phyloP scores from a whole-genome alignment of 176 grass and related monocot genomes.

The Pontederia crassipes region DNA sequence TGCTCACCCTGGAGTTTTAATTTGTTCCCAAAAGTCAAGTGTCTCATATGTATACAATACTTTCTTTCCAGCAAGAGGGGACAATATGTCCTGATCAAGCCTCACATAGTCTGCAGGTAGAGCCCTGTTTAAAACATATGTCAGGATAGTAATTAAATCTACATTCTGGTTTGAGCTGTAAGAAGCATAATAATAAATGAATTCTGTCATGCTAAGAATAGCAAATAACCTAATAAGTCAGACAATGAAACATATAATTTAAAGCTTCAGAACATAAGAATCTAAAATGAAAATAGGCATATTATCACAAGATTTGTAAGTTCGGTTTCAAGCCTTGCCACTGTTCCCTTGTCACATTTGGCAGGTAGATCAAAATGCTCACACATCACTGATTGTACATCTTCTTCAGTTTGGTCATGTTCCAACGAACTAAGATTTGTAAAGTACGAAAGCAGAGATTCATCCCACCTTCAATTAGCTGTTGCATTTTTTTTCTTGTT shows the following conservation, averaged over 20 bases:
- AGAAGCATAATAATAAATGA: neutral
- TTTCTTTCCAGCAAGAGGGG: slow-evolving; percentile 94
- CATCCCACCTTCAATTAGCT: no score
- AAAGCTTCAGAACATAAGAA: no score
- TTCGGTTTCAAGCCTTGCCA: no score
- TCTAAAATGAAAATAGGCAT: no score
- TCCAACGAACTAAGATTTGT: no score
- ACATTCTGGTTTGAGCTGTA: neutral
- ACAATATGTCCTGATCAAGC: slow-evolving; percentile 98
- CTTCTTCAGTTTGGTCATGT: no score
- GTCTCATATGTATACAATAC: slow-evolving; percentile 91
- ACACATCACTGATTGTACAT: no score
- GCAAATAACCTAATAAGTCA: neutral
- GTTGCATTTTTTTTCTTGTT: no score
- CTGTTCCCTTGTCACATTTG: no score
- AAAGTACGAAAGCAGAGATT: no score
- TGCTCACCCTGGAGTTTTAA: slow-evolving; percentile 91
- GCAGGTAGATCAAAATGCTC: no score
- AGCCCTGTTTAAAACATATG: slow-evolving; percentile 61
- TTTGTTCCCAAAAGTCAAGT: slow-evolving; percentile 97
- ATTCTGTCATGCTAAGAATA: neutral
- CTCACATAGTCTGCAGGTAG: slow-evolving; percentile 90
- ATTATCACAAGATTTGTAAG: no score
- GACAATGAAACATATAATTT: neutral
- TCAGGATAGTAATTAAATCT: neutral